Base-by-base conservation (phyloP, 2,329 filamentous ascomycete genomes). In the Aspergillus pseudoterreus region DNA sequence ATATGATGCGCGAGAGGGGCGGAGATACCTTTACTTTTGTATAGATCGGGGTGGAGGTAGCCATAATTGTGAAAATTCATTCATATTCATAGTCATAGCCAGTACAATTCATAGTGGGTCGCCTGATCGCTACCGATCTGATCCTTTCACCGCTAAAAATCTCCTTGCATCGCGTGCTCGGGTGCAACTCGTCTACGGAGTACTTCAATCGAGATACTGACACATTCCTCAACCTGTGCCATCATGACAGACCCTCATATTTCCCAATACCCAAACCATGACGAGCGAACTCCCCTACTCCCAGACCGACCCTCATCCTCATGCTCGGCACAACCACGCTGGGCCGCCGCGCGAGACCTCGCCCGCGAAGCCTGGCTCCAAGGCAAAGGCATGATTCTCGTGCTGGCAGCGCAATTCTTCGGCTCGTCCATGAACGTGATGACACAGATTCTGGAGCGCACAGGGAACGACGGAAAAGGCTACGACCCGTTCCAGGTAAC, bases 21-120 rank as follows among this genome's bases (percentile, higher is more conserved):
- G 82, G 82, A 3, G 92, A 97, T 80, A 94, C 89, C 1, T 99
- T 97, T 81, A 92, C 96, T 67, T 97, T 97, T 78, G 79, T 95
- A 55, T 96, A 82, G 65, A 49, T 10, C 11, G 17, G 8, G 4
- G 14, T 9, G 24, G 15, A 14, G 24, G 32, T 48, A 22, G 22
- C 22, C 22, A 22, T 22, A 6, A 22, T 22, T 22, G 2, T 1
- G 22, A 22, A 22, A n/a, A 21, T 22, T n/a, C 39, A 43, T 22
- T 24, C 19, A 19, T 43, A 43, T 22, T 24, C 39, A 19, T 6
- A 22, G 6, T 22, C 22, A 22, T 22, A 6, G 4, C 19, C 4
- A 3, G 19, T 19, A 22, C 22, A 22, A 22, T 22, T 22, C 22
- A 22, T 22, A 22, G 22, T 22, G 22, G 22, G 22, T 22, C 22